phyloP scores from a whole-genome alignment of 2,329 filamentous ascomycete species.

The Fusarium sp. region DNA sequence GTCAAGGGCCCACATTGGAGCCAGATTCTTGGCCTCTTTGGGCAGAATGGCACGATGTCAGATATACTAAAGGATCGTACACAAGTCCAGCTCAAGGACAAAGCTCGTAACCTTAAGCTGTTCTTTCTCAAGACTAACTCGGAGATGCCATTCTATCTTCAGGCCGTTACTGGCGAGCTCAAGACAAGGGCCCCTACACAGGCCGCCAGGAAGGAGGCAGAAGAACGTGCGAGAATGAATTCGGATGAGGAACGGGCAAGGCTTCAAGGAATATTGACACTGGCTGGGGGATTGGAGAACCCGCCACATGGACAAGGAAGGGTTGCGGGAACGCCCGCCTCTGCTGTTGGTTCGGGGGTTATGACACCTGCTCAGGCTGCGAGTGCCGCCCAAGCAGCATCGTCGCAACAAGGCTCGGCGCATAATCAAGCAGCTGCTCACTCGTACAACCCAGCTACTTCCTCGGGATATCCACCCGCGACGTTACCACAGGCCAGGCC shows the following conservation, averaged over 20 bases:
- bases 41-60: conserved; percentile 82
- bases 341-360: conserved; percentile 50
- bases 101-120: conserved; percentile 89
- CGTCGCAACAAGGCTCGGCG: conserved; percentile 39
- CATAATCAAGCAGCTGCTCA: conserved; percentile 40
- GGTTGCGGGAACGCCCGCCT: conserved; percentile 44
- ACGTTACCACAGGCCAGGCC: conserved; percentile 49
- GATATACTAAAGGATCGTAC: conserved; percentile 90
- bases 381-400: conserved; percentile 49
- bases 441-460: conserved; percentile 33
- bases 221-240: conserved; percentile 72
- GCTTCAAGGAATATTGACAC: conserved; percentile 72
- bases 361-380: conserved; percentile 55
- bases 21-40: conserved; percentile 89
- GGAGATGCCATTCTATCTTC: conserved; percentile 89
- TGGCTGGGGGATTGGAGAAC: conserved; percentile 68
- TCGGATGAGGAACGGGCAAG: conserved; percentile 73
- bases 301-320: conserved; percentile 53
- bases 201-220: conserved; percentile 77
- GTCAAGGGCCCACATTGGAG: conserved; percentile 96
- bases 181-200: conserved; percentile 86
- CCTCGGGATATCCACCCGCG: conserved; percentile 49
- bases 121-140: conserved; percentile 94
- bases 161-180: conserved; percentile 90
- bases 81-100: conserved; percentile 93